Conservation (phyloP, 768 basidiomycete species). For the Suillus subluteus region DNA sequence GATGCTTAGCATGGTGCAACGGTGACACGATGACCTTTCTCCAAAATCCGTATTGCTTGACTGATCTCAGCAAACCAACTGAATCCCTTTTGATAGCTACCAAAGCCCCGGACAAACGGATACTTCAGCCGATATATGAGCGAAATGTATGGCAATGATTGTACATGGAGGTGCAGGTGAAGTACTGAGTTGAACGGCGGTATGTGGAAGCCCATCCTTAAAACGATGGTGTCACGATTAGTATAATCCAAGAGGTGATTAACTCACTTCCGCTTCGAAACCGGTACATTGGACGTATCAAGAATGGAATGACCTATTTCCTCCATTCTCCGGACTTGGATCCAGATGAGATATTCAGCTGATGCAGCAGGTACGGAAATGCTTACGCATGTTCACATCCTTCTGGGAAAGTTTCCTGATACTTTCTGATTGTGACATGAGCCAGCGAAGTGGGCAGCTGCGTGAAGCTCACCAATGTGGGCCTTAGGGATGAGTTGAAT, state of each 20-base stretch:
- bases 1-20: constrained; percentile 41
- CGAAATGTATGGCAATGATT: constrained; percentile 65
- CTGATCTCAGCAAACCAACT: constrained; percentile 72
- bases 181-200: constrained; percentile 75
- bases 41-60: constrained; percentile 64
- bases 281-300: constrained; percentile 47
- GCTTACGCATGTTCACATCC: constrained; percentile 57
- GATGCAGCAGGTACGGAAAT: constrained; percentile 17
- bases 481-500: constrained; percentile 53
- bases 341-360: constrained; percentile 22
- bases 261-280: constrained; percentile 49
- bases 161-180: constrained; percentile 78
- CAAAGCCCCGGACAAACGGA: constrained; percentile 43
- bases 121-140: constrained; percentile 47
- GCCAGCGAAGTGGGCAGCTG: too few species aligned
- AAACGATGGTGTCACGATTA: background rate
- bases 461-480: constrained; percentile 48
- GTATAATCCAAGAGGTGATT: background rate
- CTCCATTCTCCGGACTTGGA: constrained; percentile 50
- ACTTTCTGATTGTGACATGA: constrained; percentile 45
- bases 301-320: constrained; percentile 56
- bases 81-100: constrained; percentile 59
- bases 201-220: constrained; percentile 81
- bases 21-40: constrained; percentile 52
- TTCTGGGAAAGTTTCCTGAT: constrained; percentile 48